Evolutionary conservation across 352 stramenopile genomes (phyloP).

Genomic region (Vaucheria bursata): DNA sequence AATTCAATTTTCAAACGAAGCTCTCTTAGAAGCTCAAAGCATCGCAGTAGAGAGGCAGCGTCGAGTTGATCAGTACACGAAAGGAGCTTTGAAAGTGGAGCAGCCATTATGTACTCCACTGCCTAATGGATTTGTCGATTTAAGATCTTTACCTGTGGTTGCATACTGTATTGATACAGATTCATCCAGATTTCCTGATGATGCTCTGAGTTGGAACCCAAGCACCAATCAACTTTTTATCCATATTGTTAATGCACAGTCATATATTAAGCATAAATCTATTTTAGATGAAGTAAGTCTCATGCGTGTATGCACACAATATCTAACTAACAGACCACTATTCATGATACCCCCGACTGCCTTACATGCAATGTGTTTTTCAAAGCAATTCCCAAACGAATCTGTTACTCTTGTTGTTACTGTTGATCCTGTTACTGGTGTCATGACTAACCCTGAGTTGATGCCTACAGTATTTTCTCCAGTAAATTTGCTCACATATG

Average conservation of each 20-base stretch:
- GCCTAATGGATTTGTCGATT: constrained; percentile 19
- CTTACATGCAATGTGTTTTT: constrained; percentile 31
- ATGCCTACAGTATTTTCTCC: constrained; percentile 33
- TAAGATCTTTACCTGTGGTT: constrained; percentile 12
- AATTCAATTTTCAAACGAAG: constrained; percentile 24
- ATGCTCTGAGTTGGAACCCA: constrained; percentile 38
- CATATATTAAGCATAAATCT: constrained; percentile 12
- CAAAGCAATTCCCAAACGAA: constrained; percentile 21
- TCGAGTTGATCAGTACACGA: constrained; percentile 6
- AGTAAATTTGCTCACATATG: constrained; percentile 20
- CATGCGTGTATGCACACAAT: constrained; percentile 20
- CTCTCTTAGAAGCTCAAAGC: constrained; percentile 8
- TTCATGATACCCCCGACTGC: constrained; percentile 45
- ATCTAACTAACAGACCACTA: constrained; percentile 37
- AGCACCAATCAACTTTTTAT: constrained; percentile 29
- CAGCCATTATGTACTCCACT: background rate
- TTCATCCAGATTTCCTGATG: constrained; percentile 23
- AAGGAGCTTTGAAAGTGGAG: background rate
- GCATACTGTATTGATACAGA: constrained; percentile 39
- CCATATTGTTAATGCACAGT: constrained; percentile 44
- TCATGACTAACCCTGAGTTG: constrained; percentile 15
- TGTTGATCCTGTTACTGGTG: constrained; percentile 21
- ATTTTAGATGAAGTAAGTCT: constrained; percentile 34
- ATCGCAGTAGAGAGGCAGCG: constrained; percentile 10
- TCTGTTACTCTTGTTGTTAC: constrained; percentile 31